Conservation (phyloP, 345 rosid species). For the Rhizophora mangle region DNA sequence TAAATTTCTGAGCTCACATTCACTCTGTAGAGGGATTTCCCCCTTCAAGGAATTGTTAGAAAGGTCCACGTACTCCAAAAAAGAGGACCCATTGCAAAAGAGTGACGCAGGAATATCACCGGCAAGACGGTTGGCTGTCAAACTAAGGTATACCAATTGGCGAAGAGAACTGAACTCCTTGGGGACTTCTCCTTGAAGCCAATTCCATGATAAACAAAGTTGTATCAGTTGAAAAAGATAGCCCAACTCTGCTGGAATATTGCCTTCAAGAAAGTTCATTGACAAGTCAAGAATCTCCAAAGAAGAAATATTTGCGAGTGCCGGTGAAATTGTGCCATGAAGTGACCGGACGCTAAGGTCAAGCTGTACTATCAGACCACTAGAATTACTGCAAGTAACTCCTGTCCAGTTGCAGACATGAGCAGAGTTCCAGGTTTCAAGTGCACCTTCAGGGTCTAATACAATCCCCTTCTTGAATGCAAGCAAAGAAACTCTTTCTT, state of each 20-base stretch:
- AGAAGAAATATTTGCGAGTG: conserved; percentile 58
- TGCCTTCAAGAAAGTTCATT: conserved; percentile 57
- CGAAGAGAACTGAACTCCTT: conserved; percentile 45
- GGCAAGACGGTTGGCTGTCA: conserved; percentile 51
- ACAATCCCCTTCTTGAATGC: conserved; percentile 50
- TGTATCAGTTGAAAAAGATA: conserved; percentile 45
- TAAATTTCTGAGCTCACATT: conserved; percentile 48
- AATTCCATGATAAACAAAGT: conserved; percentile 62
- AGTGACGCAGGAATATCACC: conserved; percentile 56
- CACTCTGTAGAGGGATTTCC: conserved; percentile 46
- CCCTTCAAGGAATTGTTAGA: conserved; percentile 78
- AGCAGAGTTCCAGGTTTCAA: conserved; percentile 50
- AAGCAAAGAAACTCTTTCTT: conserved; percentile 54
- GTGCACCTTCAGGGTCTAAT: conserved; percentile 46
- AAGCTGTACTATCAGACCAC: conserved; percentile 39
- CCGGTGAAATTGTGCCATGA: conserved; percentile 58
- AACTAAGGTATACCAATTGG: conserved; percentile 51
- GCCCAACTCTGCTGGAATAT: conserved; percentile 64
- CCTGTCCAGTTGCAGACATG: conserved; percentile 81
- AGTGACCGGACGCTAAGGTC: conserved; percentile 60
- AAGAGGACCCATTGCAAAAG: conserved; percentile 56
- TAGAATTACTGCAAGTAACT: conserved; percentile 54
- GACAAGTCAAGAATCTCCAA: conserved; percentile 69
- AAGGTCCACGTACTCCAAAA: conserved; percentile 63
- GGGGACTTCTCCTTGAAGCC: conserved; percentile 66